A percentile compares a stretch with the other conserved stretches of the same genome.
Conservation (phyloP, 768 basidiomycete genomes). For the Filobasidium floriforme region DNA sequence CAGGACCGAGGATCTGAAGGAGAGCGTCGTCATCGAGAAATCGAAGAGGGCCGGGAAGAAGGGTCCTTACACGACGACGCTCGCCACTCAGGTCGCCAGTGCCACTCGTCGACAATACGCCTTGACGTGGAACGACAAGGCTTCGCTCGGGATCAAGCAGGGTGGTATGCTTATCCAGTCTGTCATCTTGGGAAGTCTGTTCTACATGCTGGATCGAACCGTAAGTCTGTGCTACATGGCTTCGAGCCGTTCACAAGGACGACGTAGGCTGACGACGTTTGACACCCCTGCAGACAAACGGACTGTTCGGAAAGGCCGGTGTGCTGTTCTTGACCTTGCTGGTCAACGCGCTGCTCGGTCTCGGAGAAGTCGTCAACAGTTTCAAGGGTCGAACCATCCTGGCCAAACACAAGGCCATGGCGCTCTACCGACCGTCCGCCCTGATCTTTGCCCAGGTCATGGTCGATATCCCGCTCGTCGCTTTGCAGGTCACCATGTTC, state of each 20-base stretch:
- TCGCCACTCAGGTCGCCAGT: slow-evolving; percentile 27
- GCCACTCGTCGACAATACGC: slow-evolving; percentile 27
- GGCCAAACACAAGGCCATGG: slow-evolving; percentile 41
- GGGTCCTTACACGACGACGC: slow-evolving; percentile 22
- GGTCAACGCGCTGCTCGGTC: slow-evolving; percentile 19
- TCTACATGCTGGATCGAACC: slow-evolving; percentile 24
- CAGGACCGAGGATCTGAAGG: slow-evolving; percentile 22
- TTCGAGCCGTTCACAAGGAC: too few relatives aligned
- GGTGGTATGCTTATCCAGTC: slow-evolving; percentile 26
- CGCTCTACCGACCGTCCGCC: slow-evolving; percentile 44
- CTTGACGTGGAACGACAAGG: slow-evolving; percentile 31
- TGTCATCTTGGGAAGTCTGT: slow-evolving; percentile 30
- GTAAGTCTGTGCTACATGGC: not conserved
- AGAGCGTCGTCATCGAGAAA: slow-evolving; percentile 24
- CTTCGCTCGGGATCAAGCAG: slow-evolving; percentile 24
- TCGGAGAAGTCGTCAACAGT: slow-evolving; percentile 38
- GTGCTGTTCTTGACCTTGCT: slow-evolving; percentile 25
- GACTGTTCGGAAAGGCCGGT: slow-evolving; percentile 20
- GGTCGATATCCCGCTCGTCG: slow-evolving; percentile 47
- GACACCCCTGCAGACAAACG: slow-evolving; percentile 7
- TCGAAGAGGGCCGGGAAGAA: slow-evolving; percentile 21
- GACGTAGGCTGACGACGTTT: too few relatives aligned
- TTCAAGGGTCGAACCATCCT: slow-evolving; percentile 42
- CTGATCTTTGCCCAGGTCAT: slow-evolving; percentile 48
- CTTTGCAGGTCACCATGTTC: slow-evolving; percentile 29